phyloP scores from a whole-genome alignment of 495 filamentous ascomycete genomes.

The Baudoinia panamericana region DNA sequence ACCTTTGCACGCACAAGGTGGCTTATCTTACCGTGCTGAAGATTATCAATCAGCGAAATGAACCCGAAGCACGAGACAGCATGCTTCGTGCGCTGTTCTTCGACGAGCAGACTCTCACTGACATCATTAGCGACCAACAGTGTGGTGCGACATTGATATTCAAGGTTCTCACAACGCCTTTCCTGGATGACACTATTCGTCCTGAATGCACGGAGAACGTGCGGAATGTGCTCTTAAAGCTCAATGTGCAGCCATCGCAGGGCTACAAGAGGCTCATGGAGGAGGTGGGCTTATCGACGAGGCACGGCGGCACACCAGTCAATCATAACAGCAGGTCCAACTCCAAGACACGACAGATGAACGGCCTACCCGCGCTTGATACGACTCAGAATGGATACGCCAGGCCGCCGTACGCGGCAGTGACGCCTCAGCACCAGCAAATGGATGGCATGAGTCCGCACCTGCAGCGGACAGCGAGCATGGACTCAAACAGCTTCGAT shows the following conservation, averaged over 20 bases:
- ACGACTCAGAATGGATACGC: slow-evolving; percentile 18
- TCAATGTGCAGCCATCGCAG: slow-evolving; percentile 87
- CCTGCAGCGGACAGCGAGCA: slow-evolving; percentile 43
- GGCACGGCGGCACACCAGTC: slow-evolving; percentile 31
- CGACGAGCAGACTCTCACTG: slow-evolving; percentile 76
- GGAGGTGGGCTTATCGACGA: slow-evolving; percentile 74
- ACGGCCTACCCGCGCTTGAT: slow-evolving; percentile 26
- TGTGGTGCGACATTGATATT: slow-evolving; percentile 94
- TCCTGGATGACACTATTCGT: slow-evolving; percentile 88
- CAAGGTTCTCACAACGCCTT: slow-evolving; percentile 94
- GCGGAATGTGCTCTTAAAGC: slow-evolving; percentile 69
- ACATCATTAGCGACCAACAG: slow-evolving; percentile 78
- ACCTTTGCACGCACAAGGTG: slow-evolving; percentile 97
- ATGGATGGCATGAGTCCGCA: slow-evolving; percentile 20
- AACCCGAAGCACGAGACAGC: slow-evolving; percentile 82
- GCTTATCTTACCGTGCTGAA: slow-evolving; percentile 95
- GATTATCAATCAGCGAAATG: slow-evolving; percentile 95
- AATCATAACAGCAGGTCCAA: slow-evolving; percentile 29
- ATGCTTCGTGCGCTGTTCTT: slow-evolving; percentile 92
- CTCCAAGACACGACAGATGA: slow-evolving; percentile 39
- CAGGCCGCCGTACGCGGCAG: slow-evolving; percentile 30
- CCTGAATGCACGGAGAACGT: slow-evolving; percentile 81
- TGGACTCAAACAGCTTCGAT: slow-evolving; percentile 40
- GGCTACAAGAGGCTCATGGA: slow-evolving; percentile 98
- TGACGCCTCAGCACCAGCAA: slow-evolving; percentile 32